These are phyloP conservation scores for Phytophthora foliorum DNA, from an alignment of 352 stramenopile species.

Conservation along the genomic window DNA sequence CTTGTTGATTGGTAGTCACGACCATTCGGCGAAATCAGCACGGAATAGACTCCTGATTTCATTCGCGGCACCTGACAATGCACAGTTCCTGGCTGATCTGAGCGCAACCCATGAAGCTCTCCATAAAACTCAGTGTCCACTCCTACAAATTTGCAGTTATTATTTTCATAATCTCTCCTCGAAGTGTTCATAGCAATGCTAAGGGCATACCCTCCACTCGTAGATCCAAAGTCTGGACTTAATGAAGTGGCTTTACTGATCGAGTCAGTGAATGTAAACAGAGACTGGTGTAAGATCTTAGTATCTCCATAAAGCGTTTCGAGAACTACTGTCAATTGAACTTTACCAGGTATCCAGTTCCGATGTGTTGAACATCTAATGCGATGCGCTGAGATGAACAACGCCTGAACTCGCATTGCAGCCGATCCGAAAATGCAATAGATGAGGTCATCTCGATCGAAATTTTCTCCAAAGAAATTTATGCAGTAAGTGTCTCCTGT, in stretches of 20 bases:
- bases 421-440: slow-evolving; percentile 42
- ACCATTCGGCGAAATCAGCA: slow-evolving; percentile 51
- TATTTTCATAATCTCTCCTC: slow-evolving; percentile 15
- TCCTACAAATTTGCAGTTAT: slow-evolving; percentile 38
- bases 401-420: slow-evolving; percentile 15
- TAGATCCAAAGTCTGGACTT: slow-evolving; percentile 40
- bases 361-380: slow-evolving; percentile 41
- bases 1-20: slow-evolving; percentile 37
- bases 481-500: slow-evolving; percentile 24
- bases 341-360: slow-evolving; percentile 7
- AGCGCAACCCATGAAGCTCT: background rate
- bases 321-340: slow-evolving; percentile 30
- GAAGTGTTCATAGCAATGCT: slow-evolving; percentile 27
- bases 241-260: slow-evolving; percentile 19
- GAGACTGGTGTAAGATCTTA: slow-evolving; percentile 34
- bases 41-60: slow-evolving; percentile 33
- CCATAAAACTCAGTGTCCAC: slow-evolving; percentile 9
- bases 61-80: slow-evolving; percentile 38
- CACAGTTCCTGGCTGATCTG: slow-evolving; percentile 6
- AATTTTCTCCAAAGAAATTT: slow-evolving; percentile 34
- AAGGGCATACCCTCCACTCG: slow-evolving; percentile 33
- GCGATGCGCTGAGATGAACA: slow-evolving; percentile 30
- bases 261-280: slow-evolving; percentile 27
- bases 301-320: slow-evolving; percentile 18
- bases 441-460: slow-evolving; percentile 35